These are phyloP conservation scores for Neoscytalidium dimidiatum DNA, from an alignment of 2,329 filamentous ascomycete genomes.

Conservation along the genomic window DNA sequence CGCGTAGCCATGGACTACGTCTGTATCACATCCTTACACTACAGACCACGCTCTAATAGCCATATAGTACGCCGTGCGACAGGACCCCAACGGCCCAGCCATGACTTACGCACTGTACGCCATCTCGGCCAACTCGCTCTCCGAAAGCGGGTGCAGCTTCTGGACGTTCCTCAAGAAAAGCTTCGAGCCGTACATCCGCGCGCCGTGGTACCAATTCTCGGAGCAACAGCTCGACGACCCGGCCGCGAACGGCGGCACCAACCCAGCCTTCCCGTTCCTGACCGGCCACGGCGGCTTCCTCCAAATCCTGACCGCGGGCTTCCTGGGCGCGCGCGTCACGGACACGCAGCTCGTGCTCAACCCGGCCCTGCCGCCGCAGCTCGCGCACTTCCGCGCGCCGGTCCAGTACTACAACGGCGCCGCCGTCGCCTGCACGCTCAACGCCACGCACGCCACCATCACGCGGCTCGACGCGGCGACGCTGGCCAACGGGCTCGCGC, in stretches of 20 bases:
- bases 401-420: slow-evolving; percentile 69
- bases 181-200: slow-evolving; percentile 64
- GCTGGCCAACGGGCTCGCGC: slow-evolving; percentile 51
- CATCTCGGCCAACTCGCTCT: slow-evolving; percentile 66
- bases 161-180: slow-evolving; percentile 69
- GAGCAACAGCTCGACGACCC: slow-evolving; percentile 67
- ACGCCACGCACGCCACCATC: slow-evolving; percentile 65
- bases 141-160: slow-evolving; percentile 66
- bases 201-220: slow-evolving; percentile 70
- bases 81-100: slow-evolving; percentile 67
- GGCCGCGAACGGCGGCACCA: slow-evolving; percentile 62
- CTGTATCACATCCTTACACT: slow-evolving; percentile 48
- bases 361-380: slow-evolving; percentile 66
- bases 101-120: slow-evolving; percentile 75
- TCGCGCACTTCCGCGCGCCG: slow-evolving; percentile 61
- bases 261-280: slow-evolving; percentile 70
- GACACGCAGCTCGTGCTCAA: slow-evolving; percentile 63
- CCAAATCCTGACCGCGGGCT: slow-evolving; percentile 68
- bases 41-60: slow-evolving; percentile 45
- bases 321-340: slow-evolving; percentile 63
- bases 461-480: slow-evolving; percentile 48
- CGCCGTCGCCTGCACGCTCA: slow-evolving; percentile 62
- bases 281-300: slow-evolving; percentile 71
- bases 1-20: neutral
- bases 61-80: slow-evolving; percentile 56